phyloP scores from a whole-genome alignment of 2,329 filamentous ascomycete genomes.

The Fusarium setosum region DNA sequence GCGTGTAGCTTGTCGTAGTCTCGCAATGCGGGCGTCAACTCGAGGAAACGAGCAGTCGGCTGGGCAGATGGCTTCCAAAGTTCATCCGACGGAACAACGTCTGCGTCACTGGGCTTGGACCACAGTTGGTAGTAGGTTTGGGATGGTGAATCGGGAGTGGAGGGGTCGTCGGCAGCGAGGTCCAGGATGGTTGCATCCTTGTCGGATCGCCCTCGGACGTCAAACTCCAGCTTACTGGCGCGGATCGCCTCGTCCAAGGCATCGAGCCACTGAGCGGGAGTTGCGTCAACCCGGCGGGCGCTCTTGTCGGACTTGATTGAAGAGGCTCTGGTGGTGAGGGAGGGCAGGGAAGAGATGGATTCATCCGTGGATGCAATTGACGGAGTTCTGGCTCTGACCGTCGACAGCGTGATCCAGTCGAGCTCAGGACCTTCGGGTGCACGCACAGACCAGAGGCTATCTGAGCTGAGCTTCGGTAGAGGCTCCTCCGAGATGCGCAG shows the following conservation, averaged over 20 bases:
- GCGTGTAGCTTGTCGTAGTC: constrained; percentile 33
- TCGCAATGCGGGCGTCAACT: constrained; percentile 30
- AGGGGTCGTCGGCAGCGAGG: constrained; percentile 18
- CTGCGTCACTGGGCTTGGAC: constrained; percentile 31
- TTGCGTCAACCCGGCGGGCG: constrained; percentile 38
- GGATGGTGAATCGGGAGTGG: not conserved
- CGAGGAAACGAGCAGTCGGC: constrained; percentile 27
- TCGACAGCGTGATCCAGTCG: constrained; percentile 40
- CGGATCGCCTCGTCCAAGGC: constrained; percentile 49
- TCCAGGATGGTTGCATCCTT: constrained; percentile 16
- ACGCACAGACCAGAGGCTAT: constrained; percentile 50
- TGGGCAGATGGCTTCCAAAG: constrained; percentile 37
- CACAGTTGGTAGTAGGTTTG: constrained; percentile 39
- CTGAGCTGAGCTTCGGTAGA: constrained; percentile 47
- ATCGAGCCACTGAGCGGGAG: constrained; percentile 49
- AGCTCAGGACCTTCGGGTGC: constrained; percentile 21
- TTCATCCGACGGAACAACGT: constrained; percentile 17
- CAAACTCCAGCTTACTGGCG: constrained; percentile 8
- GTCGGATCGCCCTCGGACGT: constrained; percentile 10
- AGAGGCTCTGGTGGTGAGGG: constrained; percentile 32
- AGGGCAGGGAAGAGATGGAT: constrained; percentile 19
- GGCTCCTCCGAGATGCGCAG: constrained; percentile 43
- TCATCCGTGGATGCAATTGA: constrained; percentile 36
- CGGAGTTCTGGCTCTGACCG: constrained; percentile 29
- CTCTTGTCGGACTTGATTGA: constrained; percentile 35